Evolutionary conservation across 352 stramenopile genomes (phyloP).

Genomic region (Phytophthora citrophthora): DNA sequence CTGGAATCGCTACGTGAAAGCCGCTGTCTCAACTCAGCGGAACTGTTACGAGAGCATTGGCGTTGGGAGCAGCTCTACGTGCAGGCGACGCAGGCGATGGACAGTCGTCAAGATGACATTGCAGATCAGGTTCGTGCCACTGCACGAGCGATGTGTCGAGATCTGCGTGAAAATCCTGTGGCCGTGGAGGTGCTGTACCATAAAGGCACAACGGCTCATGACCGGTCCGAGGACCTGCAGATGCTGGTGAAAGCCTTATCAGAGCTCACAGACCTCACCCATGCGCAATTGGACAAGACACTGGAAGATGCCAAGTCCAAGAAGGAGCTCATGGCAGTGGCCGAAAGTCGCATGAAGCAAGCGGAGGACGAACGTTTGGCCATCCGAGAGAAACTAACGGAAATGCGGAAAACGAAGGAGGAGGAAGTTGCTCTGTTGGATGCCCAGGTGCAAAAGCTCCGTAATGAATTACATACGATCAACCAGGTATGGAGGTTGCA

Average conservation of each 20-base stretch:
- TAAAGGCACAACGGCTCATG: constrained; percentile 55
- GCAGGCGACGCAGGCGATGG: constrained; percentile 64
- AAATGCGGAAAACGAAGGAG: constrained; percentile 83
- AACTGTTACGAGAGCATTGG: constrained; percentile 78
- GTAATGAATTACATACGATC: constrained; percentile 74
- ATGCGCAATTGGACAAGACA: constrained; percentile 80
- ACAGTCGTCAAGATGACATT: constrained; percentile 71
- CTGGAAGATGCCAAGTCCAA: constrained; percentile 88
- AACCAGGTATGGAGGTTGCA: constrained; percentile 50
- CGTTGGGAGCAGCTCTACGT: constrained; percentile 78
- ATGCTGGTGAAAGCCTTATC: constrained; percentile 79
- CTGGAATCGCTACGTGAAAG: constrained; percentile 66
- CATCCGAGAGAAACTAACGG: constrained; percentile 79
- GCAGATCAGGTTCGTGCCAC: constrained; percentile 78
- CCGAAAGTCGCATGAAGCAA: constrained; percentile 82
- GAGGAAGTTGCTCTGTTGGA: constrained; percentile 84
- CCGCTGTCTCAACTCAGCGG: constrained; percentile 61
- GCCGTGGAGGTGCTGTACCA: constrained; percentile 81
- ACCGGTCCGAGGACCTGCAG: constrained; percentile 72
- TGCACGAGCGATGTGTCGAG: constrained; percentile 67
- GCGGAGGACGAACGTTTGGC: constrained; percentile 78
- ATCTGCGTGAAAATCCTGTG: constrained; percentile 76
- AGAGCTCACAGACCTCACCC: constrained; percentile 84
- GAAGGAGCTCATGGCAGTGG: constrained; percentile 78
- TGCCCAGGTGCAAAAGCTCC: constrained; percentile 82